These are phyloP conservation scores for Monosporascus sp. DNA, from an alignment of 2,329 filamentous ascomycete genomes.

Conservation along the genomic window DNA sequence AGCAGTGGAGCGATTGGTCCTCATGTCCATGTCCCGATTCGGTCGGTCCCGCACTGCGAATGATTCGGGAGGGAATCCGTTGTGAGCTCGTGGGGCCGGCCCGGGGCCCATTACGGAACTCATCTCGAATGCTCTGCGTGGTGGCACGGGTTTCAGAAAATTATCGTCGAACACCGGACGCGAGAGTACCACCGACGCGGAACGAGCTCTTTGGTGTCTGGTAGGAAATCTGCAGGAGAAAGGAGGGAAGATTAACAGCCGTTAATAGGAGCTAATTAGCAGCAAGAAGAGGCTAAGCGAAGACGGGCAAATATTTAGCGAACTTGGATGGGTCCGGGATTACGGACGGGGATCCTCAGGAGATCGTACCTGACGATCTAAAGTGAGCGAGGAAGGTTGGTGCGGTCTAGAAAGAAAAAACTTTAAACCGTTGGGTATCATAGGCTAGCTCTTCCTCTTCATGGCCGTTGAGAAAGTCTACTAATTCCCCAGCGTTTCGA, in stretches of 20 bases:
- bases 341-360: neutral
- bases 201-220: slow-evolving; percentile 20
- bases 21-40: slow-evolving; percentile 6
- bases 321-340: neutral
- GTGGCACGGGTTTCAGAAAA: slow-evolving; percentile 13
- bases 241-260: slow-evolving; percentile 15
- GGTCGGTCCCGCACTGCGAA: slow-evolving; percentile 9
- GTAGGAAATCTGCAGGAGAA: slow-evolving; percentile 10
- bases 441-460: neutral
- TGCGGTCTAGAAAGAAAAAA: neutral
- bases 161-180: slow-evolving; percentile 17
- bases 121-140: slow-evolving; percentile 9
- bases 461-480: neutral
- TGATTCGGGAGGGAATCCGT: slow-evolving; percentile 13
- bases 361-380: neutral
- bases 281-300: neutral
- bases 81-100: slow-evolving; percentile 12
- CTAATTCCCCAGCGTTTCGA: neutral
- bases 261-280: neutral
- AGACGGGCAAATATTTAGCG: neutral
- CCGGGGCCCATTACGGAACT: slow-evolving; percentile 14
- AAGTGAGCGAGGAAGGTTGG: neutral
- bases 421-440: neutral
- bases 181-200: slow-evolving; percentile 14
- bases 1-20: slow-evolving; percentile 13